Conservation (phyloP, 169 alveolate species). For the Cryptosporidium baileyi region DNA sequence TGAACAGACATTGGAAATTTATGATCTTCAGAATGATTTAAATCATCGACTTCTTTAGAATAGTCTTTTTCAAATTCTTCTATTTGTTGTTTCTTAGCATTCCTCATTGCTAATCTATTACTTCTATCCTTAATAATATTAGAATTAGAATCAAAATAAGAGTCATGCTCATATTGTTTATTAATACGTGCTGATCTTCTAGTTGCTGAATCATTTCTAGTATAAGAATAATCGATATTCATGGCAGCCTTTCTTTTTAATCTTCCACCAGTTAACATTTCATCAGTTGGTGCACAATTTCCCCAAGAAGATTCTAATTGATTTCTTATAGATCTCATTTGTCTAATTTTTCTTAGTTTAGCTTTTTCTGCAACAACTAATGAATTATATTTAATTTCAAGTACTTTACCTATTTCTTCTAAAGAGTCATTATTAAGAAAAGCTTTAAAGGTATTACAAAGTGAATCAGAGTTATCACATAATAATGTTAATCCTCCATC, state of each 20-base stretch:
- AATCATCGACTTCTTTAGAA: not conserved
- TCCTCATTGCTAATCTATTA: conserved; percentile 36
- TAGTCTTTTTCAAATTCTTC: conserved; percentile 33
- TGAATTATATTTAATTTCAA: conserved; percentile 27
- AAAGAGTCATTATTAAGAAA: conserved; percentile 7
- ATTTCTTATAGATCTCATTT: conserved; percentile 63
- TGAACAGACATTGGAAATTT: too few relatives aligned
- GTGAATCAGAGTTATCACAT: conserved; percentile 62
- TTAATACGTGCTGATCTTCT: conserved; percentile 27
- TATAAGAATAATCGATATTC: conserved; percentile 42
- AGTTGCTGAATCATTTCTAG: conserved; percentile 5
- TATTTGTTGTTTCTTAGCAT: conserved; percentile 51
- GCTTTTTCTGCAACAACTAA: conserved; percentile 64
- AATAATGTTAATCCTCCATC: conserved; percentile 19
- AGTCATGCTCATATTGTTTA: not conserved
- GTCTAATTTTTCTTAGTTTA: conserved; percentile 49
- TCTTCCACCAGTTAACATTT: conserved; percentile 63
- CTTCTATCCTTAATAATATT: conserved; percentile 35
- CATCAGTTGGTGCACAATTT: conserved; percentile 67
- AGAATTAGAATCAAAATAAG: not conserved
- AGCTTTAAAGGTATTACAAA: conserved; percentile 31
- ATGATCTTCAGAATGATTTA: too few relatives aligned
- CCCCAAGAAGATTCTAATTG: conserved; percentile 69
- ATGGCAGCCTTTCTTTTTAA: conserved; percentile 53
- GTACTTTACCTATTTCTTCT: conserved; percentile 28